Evolutionary conservation across 352 stramenopile species (phyloP).

Genomic region (Phytophthora tentaculata): DNA sequence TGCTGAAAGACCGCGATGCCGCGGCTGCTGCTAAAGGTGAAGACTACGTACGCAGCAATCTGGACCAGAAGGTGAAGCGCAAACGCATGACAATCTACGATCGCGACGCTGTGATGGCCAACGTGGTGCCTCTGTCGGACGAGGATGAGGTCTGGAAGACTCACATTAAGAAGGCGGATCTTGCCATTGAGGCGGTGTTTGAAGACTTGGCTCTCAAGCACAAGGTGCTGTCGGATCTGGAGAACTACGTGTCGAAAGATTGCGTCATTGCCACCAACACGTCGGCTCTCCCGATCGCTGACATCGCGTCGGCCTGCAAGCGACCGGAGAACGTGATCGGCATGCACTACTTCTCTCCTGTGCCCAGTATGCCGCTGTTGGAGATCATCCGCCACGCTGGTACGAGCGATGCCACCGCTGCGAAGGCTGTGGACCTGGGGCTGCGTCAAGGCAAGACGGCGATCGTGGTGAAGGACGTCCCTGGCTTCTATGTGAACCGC

Average conservation of each 20-base stretch:
- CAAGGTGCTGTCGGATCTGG: conserved; percentile 94
- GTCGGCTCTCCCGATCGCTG: conserved; percentile 95
- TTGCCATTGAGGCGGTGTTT: conserved; percentile 99
- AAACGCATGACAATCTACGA: conserved; percentile 94
- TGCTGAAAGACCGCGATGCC: conserved; percentile 97
- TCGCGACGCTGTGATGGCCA: conserved; percentile 90
- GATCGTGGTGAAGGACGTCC: conserved; percentile 98
- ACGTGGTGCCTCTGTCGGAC: conserved; percentile 94
- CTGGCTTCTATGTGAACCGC: conserved; percentile 99
- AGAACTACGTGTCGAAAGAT: conserved; percentile 92
- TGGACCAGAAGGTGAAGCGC: conserved; percentile 95
- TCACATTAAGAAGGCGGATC: conserved; percentile 94
- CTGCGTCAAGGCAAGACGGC: conserved; percentile 98
- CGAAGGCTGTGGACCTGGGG: conserved; percentile 94
- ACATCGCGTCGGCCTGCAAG: conserved; percentile 91
- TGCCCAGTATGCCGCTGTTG: conserved; percentile 97
- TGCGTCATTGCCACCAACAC: conserved; percentile 99
- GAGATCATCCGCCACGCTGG: conserved; percentile 98
- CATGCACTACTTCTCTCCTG: conserved; percentile 99
- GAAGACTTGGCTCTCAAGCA: conserved; percentile 98
- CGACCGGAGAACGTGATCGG: conserved; percentile 94
- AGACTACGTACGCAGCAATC: conserved; percentile 95
- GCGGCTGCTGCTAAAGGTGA: conserved; percentile 82
- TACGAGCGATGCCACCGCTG: conserved; percentile 89
- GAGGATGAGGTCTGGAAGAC: conserved; percentile 91